Conservation (phyloP, 495 filamentous ascomycete genomes). For the Ramalina intermedia region DNA sequence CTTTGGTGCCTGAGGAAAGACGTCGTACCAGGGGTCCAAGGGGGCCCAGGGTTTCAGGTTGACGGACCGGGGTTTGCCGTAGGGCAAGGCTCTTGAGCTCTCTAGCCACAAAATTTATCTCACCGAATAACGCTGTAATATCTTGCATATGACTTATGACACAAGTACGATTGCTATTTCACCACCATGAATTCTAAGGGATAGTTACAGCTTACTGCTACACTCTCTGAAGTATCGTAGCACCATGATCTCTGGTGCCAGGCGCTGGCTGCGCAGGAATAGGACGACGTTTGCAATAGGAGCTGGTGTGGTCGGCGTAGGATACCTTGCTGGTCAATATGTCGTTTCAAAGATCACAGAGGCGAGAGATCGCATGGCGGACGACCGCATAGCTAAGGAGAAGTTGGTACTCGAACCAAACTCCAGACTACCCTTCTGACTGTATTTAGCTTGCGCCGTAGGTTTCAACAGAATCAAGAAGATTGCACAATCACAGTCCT, state of each 20-base stretch:
- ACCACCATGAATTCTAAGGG: too few species aligned
- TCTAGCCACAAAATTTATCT: too few species aligned
- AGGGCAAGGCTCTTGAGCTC: too few species aligned
- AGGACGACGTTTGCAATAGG: slow-evolving; percentile 78
- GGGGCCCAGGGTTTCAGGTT: too few species aligned
- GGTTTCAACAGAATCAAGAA: slow-evolving; percentile 97
- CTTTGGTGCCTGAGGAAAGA: too few species aligned
- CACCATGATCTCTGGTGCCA: slow-evolving; percentile 67
- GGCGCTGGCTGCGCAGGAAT: slow-evolving; percentile 84
- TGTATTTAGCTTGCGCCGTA: slow-evolving; percentile 61
- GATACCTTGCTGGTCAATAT: slow-evolving; percentile 89
- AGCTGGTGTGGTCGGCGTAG: slow-evolving; percentile 70
- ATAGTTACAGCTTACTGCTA: too few species aligned
- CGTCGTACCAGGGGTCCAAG: too few species aligned
- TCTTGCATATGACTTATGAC: too few species aligned
- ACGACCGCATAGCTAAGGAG: slow-evolving; percentile 85
- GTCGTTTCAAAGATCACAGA: slow-evolving; percentile 78
- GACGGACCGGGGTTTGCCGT: too few species aligned
- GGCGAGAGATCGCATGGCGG: slow-evolving; percentile 85
- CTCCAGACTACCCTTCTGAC: neutral
- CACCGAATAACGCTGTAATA: too few species aligned
- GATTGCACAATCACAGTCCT: slow-evolving; percentile 97
- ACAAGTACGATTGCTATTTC: too few species aligned
- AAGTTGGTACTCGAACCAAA: slow-evolving; percentile 48
- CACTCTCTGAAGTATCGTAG: too few species aligned